These are phyloP conservation scores for Pseudoscleropodium purum DNA, from an alignment of 225 moss, liverwort and hornwort genomes.

Conservation along the genomic window DNA sequence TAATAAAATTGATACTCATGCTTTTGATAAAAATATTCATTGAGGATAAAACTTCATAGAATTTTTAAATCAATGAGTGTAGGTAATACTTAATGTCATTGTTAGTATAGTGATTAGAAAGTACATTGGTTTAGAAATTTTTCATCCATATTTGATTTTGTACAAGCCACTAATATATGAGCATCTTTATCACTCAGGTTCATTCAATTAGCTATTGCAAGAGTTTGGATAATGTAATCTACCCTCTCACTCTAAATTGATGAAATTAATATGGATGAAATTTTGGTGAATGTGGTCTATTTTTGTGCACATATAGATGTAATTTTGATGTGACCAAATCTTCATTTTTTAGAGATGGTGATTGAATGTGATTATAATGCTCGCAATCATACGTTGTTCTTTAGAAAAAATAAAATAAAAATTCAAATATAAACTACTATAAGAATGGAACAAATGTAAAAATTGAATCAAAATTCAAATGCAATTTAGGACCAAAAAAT, in stretches of 20 bases:
- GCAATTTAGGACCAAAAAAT: background rate
- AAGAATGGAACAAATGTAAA: background rate
- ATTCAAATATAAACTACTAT: background rate
- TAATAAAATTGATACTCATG: background rate
- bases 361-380: background rate
- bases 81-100: rapidly evolving
- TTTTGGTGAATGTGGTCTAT: background rate
- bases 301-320: too few relatives aligned
- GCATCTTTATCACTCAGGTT: too few relatives aligned
- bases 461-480: background rate
- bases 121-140: background rate
- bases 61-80: background rate
- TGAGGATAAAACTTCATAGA: too few relatives aligned
- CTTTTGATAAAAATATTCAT: background rate
- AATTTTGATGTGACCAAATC: too few relatives aligned
- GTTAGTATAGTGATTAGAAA: background rate
- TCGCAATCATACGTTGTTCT: background rate
- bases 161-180: background rate
- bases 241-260: rapidly evolving
- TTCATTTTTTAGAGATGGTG: background rate
- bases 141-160: background rate
- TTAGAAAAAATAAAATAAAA: background rate
- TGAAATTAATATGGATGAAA: background rate
- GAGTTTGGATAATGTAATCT: background rate
- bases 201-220: background rate